phyloP scores from a whole-genome alignment of 2,329 filamentous ascomycete species.

The Lecanicillium sp. region DNA sequence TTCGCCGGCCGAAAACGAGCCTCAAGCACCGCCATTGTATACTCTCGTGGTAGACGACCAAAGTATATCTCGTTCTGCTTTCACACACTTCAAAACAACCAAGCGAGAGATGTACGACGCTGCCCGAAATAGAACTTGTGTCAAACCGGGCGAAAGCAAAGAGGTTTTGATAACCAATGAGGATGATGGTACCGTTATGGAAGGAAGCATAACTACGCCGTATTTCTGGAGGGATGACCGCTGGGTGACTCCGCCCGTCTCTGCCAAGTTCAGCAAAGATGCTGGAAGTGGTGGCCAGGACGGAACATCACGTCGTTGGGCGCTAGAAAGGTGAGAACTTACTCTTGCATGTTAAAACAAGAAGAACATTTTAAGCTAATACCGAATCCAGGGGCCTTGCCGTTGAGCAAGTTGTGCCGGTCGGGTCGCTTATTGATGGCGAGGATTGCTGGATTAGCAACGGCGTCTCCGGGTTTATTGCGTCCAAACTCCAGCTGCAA shows the following conservation, averaged over 20 bases:
- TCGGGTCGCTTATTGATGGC: constrained; percentile 53
- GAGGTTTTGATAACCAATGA: constrained; percentile 72
- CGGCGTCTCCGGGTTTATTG: constrained; percentile 70
- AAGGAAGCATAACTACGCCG: constrained; percentile 73
- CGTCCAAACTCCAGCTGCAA: constrained; percentile 30
- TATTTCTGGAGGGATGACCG: constrained; percentile 66
- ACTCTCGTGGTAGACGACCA: constrained; percentile 35
- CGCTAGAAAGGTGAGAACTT: constrained; percentile 52
- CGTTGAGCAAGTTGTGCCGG: constrained; percentile 53
- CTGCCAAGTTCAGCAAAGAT: constrained; percentile 24
- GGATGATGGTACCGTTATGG: constrained; percentile 60
- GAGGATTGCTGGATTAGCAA: constrained; percentile 88
- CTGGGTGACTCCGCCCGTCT: constrained; percentile 77
- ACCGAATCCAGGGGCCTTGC: constrained; percentile 45
- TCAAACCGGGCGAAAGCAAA: constrained; percentile 40
- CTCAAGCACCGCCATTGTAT: constrained; percentile 23
- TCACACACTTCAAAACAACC: constrained; percentile 83
- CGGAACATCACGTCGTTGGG: constrained; percentile 77
- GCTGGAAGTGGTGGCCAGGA: constrained; percentile 66
- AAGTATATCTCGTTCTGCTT: constrained; percentile 43
- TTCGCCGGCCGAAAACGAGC: constrained; percentile 13
- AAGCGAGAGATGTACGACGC: constrained; percentile 61
- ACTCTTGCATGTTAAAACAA: constrained; percentile 3
- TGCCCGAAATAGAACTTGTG: constrained; percentile 54
- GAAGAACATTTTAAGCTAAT: constrained; percentile 1